Percentiles rank a stretch among this genome's conserved stretches.
Evolutionary conservation across 2,329 filamentous ascomycete genomes (phyloP).

Genomic region (Aspergillus novofumigatus): DNA sequence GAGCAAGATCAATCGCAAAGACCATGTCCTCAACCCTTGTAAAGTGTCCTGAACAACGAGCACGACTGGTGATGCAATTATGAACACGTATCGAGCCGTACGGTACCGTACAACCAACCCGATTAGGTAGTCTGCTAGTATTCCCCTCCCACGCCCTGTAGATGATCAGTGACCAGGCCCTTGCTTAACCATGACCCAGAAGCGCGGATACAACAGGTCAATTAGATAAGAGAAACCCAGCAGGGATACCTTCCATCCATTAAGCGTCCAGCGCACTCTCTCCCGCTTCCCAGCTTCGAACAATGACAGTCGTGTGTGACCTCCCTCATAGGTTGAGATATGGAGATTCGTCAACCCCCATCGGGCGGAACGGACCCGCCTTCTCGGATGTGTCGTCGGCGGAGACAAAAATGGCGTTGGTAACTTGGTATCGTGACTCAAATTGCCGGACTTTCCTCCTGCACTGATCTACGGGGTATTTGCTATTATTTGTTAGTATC

Average conservation of each 20-base stretch:
- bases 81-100: not conserved
- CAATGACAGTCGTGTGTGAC: not conserved
- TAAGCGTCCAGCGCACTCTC: not conserved
- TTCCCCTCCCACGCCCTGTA: constrained; percentile 16
- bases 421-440: constrained; percentile 5
- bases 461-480: not conserved
- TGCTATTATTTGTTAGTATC: not conserved
- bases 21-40: not conserved
- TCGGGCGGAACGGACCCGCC: constrained; percentile 16
- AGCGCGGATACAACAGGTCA: constrained; percentile 9
- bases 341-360: not conserved
- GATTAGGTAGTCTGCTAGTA: not conserved
- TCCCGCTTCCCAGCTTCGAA: not conserved
- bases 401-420: constrained; percentile 9
- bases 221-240: constrained; percentile 22
- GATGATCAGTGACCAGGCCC: constrained; percentile 13
- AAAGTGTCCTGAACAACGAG: not conserved
- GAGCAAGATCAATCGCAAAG: not conserved
- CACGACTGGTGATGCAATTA: not conserved
- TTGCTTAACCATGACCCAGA: constrained; percentile 9
- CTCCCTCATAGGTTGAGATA: not conserved
- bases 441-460: constrained; percentile 1
- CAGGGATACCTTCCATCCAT: constrained; percentile 1
- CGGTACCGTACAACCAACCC: not conserved
- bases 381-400: not conserved